Evolutionary conservation across 2,329 filamentous ascomycete genomes (phyloP).

Genomic region (Apiospora aurea): DNA sequence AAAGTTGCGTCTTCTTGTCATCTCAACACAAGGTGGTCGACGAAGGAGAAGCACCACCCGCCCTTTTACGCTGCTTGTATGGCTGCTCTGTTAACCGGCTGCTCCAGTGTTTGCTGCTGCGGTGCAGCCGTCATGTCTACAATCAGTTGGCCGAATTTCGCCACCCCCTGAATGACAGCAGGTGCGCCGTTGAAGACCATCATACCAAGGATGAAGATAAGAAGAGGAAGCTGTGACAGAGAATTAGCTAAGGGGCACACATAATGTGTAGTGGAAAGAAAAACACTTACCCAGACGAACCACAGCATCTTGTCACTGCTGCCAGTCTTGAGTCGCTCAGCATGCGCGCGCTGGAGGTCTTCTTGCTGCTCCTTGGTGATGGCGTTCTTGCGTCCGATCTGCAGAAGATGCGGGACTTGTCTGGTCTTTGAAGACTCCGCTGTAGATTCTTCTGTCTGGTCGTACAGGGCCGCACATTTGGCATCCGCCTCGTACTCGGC

Average conservation of each 20-base stretch:
- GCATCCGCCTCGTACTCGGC: conserved; percentile 65
- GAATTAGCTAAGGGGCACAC: background rate
- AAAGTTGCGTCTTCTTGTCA: background rate
- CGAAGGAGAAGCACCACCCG: background rate
- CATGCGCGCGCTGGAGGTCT: conserved; percentile 65
- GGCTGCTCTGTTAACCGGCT: background rate
- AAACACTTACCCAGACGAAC: conserved; percentile 67
- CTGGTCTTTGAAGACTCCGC: conserved; percentile 39
- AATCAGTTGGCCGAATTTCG: conserved; percentile 29
- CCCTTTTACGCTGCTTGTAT: conserved; percentile 3
- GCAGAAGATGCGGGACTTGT: conserved; percentile 53
- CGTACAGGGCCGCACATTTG: conserved; percentile 63
- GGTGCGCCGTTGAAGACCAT: conserved; percentile 46
- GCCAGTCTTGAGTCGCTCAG: conserved; percentile 68
- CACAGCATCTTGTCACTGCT: conserved; percentile 71
- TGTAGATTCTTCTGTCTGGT: conserved; percentile 46
- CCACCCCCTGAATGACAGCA: conserved; percentile 33
- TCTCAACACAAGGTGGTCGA: background rate
- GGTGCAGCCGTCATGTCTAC: conserved; percentile 23
- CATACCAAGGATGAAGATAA: conserved; percentile 45
- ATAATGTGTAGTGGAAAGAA: background rate
- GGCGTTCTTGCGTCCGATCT: conserved; percentile 68
- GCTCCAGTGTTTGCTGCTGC: background rate
- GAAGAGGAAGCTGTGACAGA: conserved; percentile 45
- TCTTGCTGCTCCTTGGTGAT: conserved; percentile 72